These are phyloP conservation scores for Byssochlamys sp. DNA, from an alignment of 2,329 filamentous ascomycete genomes.

Conservation along the genomic window DNA sequence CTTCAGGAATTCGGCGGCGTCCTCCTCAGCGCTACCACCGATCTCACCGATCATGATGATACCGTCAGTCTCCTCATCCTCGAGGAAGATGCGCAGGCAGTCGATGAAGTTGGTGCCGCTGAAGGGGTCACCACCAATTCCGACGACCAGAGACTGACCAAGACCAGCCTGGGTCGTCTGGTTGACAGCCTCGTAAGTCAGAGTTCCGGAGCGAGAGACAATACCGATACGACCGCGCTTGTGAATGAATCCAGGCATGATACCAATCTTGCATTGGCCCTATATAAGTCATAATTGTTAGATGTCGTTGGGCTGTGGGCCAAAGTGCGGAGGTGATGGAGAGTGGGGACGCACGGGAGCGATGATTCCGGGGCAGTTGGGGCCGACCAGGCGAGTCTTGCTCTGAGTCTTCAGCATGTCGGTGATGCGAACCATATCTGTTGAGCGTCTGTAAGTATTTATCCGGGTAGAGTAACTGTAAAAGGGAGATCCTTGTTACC, in stretches of 20 bases:
- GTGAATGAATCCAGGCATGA: constrained; percentile 99
- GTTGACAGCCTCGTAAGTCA: constrained; percentile 99
- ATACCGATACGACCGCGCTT: constrained; percentile 98
- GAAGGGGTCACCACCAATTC: constrained; percentile 97
- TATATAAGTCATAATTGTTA: constrained; percentile 18
- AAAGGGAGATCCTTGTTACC: constrained; percentile 47
- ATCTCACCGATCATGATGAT: constrained; percentile 99
- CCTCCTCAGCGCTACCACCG: constrained; percentile 92
- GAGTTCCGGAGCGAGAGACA: constrained; percentile 92
- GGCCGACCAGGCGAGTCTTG: constrained; percentile 93
- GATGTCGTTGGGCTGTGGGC: neutral
- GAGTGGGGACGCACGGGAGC: constrained; percentile 47
- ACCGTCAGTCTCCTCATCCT: constrained; percentile 92
- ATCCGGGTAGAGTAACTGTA: neutral
- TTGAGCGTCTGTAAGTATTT: constrained; percentile 6
- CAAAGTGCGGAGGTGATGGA: constrained; percentile 1
- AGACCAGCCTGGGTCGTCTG: constrained; percentile 96
- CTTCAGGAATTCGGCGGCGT: constrained; percentile 92
- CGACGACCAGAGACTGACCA: constrained; percentile 94
- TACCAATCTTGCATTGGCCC: constrained; percentile 99
- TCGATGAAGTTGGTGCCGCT: constrained; percentile 99
- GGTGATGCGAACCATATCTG: constrained; percentile 98
- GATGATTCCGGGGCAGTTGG: constrained; percentile 98
- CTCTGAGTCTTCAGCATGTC: constrained; percentile 93
- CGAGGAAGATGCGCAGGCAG: constrained; percentile 91